Conservation (phyloP, 768 basidiomycete genomes). For the Albatrellus ellisii region DNA sequence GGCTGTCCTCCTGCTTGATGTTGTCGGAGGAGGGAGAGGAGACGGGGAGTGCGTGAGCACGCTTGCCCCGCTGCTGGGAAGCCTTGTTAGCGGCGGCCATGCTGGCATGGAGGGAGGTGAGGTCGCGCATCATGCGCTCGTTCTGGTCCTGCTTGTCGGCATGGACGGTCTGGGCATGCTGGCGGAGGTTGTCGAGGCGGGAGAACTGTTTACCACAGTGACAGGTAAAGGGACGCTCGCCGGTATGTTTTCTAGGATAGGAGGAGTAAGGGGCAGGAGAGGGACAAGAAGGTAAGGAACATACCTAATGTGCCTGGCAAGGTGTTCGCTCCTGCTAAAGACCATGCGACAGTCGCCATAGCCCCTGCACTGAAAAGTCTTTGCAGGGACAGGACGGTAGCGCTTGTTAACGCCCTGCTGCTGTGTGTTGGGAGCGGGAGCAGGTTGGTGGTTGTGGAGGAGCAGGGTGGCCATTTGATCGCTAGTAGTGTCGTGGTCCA, state of each 20-base stretch:
- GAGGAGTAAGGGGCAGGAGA: constrained; percentile 12
- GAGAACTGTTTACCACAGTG: constrained; percentile 95
- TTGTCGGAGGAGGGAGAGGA: constrained; percentile 10
- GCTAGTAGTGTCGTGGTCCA: constrained; percentile 1
- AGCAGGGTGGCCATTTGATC: constrained; percentile 10
- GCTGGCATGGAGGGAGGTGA: constrained; percentile 69
- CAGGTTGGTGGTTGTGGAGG: constrained; percentile 15
- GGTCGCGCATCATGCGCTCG: constrained; percentile 84
- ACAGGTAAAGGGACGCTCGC: constrained; percentile 91
- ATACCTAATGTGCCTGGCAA: constrained; percentile 90
- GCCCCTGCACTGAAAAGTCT: constrained; percentile 91
- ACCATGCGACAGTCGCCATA: constrained; percentile 96
- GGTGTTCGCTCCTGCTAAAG: constrained; percentile 89
- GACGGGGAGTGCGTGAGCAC: constrained; percentile 18
- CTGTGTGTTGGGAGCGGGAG: not conserved
- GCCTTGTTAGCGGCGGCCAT: constrained; percentile 49
- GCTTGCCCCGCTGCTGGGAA: constrained; percentile 25
- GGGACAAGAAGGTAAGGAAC: constrained; percentile 20
- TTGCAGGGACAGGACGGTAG: constrained; percentile 75
- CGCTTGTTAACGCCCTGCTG: constrained; percentile 34
- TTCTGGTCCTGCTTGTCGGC: constrained; percentile 87
- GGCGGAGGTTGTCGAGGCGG: constrained; percentile 90
- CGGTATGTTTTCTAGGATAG: constrained; percentile 80
- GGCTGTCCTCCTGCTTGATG: constrained; percentile 36
- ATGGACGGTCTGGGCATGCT: constrained; percentile 95